Percentiles rank a stretch among this genome's conserved stretches.
phyloP scores from a whole-genome alignment of 139 green algal species.

The Parachlorella kessleri region DNA sequence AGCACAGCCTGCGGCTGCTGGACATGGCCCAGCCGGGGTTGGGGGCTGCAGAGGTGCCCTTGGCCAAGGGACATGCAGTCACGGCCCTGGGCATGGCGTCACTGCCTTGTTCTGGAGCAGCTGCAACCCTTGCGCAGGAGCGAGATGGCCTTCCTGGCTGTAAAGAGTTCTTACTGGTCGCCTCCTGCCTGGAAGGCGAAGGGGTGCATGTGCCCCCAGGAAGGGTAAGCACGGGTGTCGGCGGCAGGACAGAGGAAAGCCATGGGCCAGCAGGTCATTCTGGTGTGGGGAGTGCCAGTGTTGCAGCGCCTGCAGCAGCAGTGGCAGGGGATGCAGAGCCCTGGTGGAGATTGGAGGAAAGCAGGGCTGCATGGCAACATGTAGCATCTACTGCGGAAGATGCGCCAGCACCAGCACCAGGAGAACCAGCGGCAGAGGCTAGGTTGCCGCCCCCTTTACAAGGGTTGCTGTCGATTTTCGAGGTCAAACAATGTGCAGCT shows the following conservation, averaged over 20 bases:
- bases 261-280: no score
- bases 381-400: no score
- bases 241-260: no score
- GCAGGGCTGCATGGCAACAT: no score
- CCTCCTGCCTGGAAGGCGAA: not conserved
- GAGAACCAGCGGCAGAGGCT: not conserved
- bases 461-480: not conserved
- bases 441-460: not conserved
- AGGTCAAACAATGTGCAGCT: not conserved
- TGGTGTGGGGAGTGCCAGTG: no score
- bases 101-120: conserved; percentile 19
- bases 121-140: not conserved
- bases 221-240: no score
- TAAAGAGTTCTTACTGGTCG: conserved; percentile 20
- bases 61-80: not conserved
- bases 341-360: no score
- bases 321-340: not conserved
- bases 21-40: not conserved
- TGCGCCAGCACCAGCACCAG: no score
- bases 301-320: not conserved
- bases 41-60: conserved; percentile 1
- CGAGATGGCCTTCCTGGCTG: not conserved
- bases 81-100: conserved; percentile 3
- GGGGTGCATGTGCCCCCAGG: not conserved
- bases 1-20: conserved; percentile 16